Conservation (phyloP, 768 basidiomycete genomes). For the Tephrocybe sp. region DNA sequence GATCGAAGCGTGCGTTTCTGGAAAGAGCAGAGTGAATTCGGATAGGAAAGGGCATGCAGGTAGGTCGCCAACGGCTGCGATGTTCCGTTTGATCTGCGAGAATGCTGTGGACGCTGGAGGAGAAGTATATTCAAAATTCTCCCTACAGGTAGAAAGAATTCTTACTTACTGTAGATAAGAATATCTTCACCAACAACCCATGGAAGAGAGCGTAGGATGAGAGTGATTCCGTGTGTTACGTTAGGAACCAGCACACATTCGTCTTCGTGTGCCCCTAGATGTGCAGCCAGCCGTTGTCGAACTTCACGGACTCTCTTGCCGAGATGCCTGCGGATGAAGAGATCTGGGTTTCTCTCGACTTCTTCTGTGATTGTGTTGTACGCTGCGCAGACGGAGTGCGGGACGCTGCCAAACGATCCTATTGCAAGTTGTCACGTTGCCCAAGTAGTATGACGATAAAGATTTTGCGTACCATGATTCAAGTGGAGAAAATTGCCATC, state of each 20-base stretch:
- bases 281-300: slow-evolving; percentile 47
- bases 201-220: slow-evolving; percentile 63
- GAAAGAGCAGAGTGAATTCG: neutral
- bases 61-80: neutral
- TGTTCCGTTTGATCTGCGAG: neutral
- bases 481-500: slow-evolving; percentile 4
- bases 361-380: slow-evolving; percentile 38
- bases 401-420: slow-evolving; percentile 64
- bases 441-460: neutral
- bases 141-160: neutral
- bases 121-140: neutral
- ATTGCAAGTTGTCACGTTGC: neutral
- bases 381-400: slow-evolving; percentile 48
- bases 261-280: slow-evolving; percentile 49
- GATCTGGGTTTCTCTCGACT: slow-evolving; percentile 57
- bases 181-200: slow-evolving; percentile 63
- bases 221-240: slow-evolving; percentile 65
- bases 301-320: slow-evolving; percentile 30
- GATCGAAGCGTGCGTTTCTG: neutral
- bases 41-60: neutral
- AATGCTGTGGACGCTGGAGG: slow-evolving; percentile 2
- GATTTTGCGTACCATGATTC: neutral
- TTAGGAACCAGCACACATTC: slow-evolving; percentile 66
- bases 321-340: slow-evolving; percentile 42
- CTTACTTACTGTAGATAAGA: neutral